Base-by-base conservation (phyloP, 371 early-diverging fungal genomes). In the Conidiobolus incongruus region DNA sequence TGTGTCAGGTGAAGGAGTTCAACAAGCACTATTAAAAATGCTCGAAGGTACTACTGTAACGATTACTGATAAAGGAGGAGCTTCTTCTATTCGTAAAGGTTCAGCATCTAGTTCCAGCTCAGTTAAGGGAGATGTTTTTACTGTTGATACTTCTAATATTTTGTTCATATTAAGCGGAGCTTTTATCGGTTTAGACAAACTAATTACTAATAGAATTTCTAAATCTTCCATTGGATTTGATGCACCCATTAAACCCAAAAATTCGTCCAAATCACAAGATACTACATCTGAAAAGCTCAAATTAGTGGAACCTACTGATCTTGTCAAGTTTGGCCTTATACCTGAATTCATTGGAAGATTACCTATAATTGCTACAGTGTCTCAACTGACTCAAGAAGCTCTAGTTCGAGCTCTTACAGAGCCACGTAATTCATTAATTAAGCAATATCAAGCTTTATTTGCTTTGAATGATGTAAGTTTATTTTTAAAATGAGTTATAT, bases 1-100 rank as follows among this genome's bases (percentile, higher is more conserved):
- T 59, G 88, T 90, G 0, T 77, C 82, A 5, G 91, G 91, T 38
- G 89, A 90, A 56, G 91, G 91, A 6, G 91, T 90, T 4, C 91
- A 90, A 51, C 88, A 90, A 53, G 68, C 81, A 0, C 52, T 88
- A 12, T 56, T 90, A 35, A 61, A 84, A 4, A 87, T 89, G 85
- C 57, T 89, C 8, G 89, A 88, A 59, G 87, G 87, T 6, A 87
- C 89, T 0, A 65, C 75, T 0, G 81, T 88, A 15, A 80, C 77
- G 26, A 74, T 88, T 4, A 78, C 77, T 2, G 84, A 85, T 50
- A 86, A 88, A 54, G 68, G 75, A 1, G 79, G 73, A 1, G 62
- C 61, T 0, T n/a, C 60, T 12, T 46, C 46, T 6, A 5, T 20
- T 24, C 8, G 8, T 2, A 10, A 26, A 32, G 62, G 56, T 30